Evolutionary conservation across 345 rosid genomes (phyloP).

Genomic region (Dipteronia dyeriana): DNA sequence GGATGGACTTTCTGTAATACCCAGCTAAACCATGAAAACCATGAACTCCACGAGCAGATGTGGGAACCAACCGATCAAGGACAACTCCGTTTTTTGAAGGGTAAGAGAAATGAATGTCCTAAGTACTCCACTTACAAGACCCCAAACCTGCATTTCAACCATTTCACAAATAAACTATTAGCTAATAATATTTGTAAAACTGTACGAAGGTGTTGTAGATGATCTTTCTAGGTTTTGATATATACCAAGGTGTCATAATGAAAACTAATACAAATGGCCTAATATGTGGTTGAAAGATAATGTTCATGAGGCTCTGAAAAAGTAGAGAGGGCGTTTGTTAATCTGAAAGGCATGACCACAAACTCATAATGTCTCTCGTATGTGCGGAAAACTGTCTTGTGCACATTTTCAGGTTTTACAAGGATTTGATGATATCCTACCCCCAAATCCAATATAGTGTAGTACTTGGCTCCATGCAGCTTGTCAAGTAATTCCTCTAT

Average conservation of each 20-base stretch:
- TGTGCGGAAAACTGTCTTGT: not conserved
- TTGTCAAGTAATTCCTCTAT: too few relatives aligned
- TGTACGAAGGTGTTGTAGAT: not conserved
- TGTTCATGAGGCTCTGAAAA: slow-evolving; percentile 4
- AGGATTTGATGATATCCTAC: not conserved
- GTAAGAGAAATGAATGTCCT: not conserved
- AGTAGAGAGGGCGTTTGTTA: not conserved
- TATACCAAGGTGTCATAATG: slow-evolving; percentile 12
- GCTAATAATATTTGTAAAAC: not conserved
- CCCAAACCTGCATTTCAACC: not conserved
- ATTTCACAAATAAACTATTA: not conserved
- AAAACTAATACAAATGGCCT: slow-evolving; percentile 9
- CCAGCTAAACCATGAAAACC: not conserved
- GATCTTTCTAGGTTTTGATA: not conserved
- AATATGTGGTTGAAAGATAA: not conserved
- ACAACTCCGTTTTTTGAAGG: not conserved
- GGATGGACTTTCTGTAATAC: too few relatives aligned
- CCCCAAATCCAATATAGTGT: too few relatives aligned
- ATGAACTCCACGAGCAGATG: not conserved
- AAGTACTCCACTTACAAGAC: not conserved
- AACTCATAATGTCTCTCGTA: not conserved
- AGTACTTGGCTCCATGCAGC: not conserved
- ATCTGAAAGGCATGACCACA: too few relatives aligned
- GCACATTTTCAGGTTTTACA: not conserved
- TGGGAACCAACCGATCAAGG: not conserved